Evolutionary conservation across 768 basidiomycete species (phyloP).

Genomic region (Lactarius evosmus): DNA sequence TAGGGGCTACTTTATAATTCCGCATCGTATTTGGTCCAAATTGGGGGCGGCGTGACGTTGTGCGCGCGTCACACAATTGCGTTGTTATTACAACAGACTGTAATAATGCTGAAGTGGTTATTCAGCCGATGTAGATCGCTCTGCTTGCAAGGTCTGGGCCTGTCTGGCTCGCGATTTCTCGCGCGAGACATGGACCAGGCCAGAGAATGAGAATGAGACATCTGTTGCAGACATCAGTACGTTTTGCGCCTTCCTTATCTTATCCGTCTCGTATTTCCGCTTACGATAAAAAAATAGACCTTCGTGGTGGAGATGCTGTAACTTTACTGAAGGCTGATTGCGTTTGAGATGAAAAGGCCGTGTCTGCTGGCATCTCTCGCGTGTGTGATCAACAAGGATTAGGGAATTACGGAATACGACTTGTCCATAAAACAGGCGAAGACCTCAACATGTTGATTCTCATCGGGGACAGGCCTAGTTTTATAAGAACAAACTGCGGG

Average conservation of each 20-base stretch:
- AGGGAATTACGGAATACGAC: slow-evolving; percentile 88
- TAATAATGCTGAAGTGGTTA: too few relatives aligned
- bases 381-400: slow-evolving; percentile 84
- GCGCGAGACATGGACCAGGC: too few relatives aligned
- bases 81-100: too few relatives aligned
- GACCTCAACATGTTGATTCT: slow-evolving; percentile 74
- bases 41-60: too few relatives aligned
- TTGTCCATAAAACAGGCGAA: slow-evolving; percentile 73
- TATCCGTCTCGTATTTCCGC: not conserved
- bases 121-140: too few relatives aligned
- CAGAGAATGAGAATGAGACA: too few relatives aligned
- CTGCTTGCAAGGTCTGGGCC: too few relatives aligned
- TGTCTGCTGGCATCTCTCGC: slow-evolving; percentile 87
- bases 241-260: slow-evolving; percentile 30
- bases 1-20: too few relatives aligned
- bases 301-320: slow-evolving; percentile 76
- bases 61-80: too few relatives aligned
- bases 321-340: slow-evolving; percentile 72
- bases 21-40: too few relatives aligned
- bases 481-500: slow-evolving; percentile 69
- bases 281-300: slow-evolving; percentile 44
- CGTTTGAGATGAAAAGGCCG: slow-evolving; percentile 82
- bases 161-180: too few relatives aligned
- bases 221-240: slow-evolving; percentile 90
- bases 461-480: slow-evolving; percentile 82